Percentiles rank a stretch among this genome's conserved stretches.
Evolutionary conservation across 768 basidiomycete genomes (phyloP).

Genomic region (Rhizopogon rudus): DNA sequence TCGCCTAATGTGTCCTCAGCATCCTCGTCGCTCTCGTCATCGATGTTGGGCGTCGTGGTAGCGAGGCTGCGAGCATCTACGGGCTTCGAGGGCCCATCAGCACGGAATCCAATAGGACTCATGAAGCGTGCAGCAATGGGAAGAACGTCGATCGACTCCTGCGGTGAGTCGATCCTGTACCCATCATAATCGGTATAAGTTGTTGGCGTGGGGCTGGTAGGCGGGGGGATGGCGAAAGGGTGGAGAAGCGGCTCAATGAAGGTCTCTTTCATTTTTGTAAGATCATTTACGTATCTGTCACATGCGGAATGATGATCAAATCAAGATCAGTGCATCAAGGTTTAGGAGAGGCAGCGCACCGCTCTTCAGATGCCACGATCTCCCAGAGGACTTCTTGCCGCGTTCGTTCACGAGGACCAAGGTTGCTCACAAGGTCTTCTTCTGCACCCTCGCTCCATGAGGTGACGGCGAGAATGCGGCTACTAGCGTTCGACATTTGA

Average conservation of each 20-base stretch:
- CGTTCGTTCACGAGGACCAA: conserved; percentile 91
- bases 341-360: conserved; percentile 41
- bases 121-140: conserved; percentile 93
- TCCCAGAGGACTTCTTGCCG: conserved; percentile 96
- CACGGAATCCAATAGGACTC: conserved; percentile 50
- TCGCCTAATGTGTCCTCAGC: conserved; percentile 44
- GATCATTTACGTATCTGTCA: conserved; percentile 84
- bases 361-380: conserved; percentile 93
- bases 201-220: conserved; percentile 46
- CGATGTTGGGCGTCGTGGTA: conserved; percentile 52
- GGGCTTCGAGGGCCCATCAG: conserved; percentile 41
- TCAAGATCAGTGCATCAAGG: conserved; percentile 1
- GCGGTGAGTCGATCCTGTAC: conserved; percentile 62
- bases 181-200: conserved; percentile 66
- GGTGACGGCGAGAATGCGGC: conserved; percentile 68
- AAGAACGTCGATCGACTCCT: conserved; percentile 70
- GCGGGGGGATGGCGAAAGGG: conserved; percentile 49
- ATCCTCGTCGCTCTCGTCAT: conserved; percentile 69
- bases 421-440: conserved; percentile 87
- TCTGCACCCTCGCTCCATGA: conserved; percentile 96
- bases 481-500: conserved; percentile 66
- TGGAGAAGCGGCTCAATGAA: conserved; percentile 90
- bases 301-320: not conserved
- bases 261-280: conserved; percentile 88
- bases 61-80: conserved; percentile 44